Evolutionary conservation across 805 yeast genomes (phyloP).

Genomic region (Candida khao-thaluensis): DNA sequence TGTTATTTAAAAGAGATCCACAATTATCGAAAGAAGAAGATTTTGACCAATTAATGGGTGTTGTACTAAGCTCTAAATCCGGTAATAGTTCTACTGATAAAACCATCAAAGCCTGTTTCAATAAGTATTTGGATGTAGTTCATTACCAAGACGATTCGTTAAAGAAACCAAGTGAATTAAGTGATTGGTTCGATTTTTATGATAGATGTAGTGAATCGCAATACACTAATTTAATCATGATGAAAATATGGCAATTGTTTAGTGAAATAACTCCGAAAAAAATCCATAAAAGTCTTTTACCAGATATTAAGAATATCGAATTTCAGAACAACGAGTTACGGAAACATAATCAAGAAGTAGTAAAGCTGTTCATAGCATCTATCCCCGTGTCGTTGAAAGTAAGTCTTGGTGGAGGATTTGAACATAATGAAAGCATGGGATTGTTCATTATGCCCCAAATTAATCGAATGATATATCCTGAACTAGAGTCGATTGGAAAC

Average conservation of each 20-base stretch:
- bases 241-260: constrained; percentile 64
- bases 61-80: constrained; percentile 41
- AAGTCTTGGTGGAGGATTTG: constrained; percentile 27
- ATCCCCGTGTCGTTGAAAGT: constrained; percentile 28
- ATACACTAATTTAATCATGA: constrained; percentile 56
- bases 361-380: constrained; percentile 29
- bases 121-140: constrained; percentile 57
- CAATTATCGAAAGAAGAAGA: constrained; percentile 46
- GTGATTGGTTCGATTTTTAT: constrained; percentile 76
- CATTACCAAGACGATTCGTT: constrained; percentile 63
- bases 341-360: constrained; percentile 31
- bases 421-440: constrained; percentile 24
- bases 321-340: constrained; percentile 40
- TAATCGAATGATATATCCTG: constrained; percentile 31
- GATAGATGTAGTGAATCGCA: constrained; percentile 52
- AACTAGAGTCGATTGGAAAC: constrained; percentile 19
- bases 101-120: constrained; percentile 70
- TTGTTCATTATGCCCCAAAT: constrained; percentile 36
- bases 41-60: constrained; percentile 45
- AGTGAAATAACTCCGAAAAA: constrained; percentile 51
- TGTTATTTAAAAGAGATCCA: constrained; percentile 55
- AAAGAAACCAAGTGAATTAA: constrained; percentile 54
- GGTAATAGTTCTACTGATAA: constrained; percentile 54
- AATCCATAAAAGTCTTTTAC: constrained; percentile 22
- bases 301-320: constrained; percentile 33